phyloP scores from a whole-genome alignment of 208 protist genomes.

The Strigomonas culicis region DNA sequence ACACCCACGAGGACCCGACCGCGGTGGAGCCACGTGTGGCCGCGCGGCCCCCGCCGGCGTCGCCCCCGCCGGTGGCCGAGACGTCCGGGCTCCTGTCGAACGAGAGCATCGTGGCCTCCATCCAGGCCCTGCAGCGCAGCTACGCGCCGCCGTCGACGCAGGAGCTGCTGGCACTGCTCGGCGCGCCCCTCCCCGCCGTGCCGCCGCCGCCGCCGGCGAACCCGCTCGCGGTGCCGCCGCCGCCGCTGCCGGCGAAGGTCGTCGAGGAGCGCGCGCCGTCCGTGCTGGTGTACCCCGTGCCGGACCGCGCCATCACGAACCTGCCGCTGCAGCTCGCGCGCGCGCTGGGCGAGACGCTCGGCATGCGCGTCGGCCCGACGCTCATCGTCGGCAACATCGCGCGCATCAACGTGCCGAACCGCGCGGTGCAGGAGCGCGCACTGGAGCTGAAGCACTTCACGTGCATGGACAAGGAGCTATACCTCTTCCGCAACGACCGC shows the following conservation, averaged over 20 bases:
- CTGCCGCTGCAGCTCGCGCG: slow-evolving; percentile 70
- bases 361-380: slow-evolving; percentile 81
- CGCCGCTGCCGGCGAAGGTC: slow-evolving; percentile 65
- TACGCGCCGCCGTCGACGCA: slow-evolving; percentile 32
- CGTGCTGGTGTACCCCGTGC: slow-evolving; percentile 82
- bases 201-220: slow-evolving; percentile 13
- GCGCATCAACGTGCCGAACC: slow-evolving; percentile 77
- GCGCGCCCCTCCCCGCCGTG: slow-evolving; percentile 5
- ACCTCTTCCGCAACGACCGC: slow-evolving; percentile 88
- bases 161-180: slow-evolving; percentile 69
- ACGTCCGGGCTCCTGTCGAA: not conserved
- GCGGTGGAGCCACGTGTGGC: not conserved
- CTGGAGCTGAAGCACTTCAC: slow-evolving; percentile 69
- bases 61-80: not conserved
- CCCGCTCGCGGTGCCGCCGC: slow-evolving; percentile 63
- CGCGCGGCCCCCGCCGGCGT: not conserved
- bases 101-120: not conserved
- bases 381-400: slow-evolving; percentile 75
- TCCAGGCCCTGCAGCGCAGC: not conserved
- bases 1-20: not conserved
- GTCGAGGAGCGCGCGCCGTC: slow-evolving; percentile 67
- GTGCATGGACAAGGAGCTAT: slow-evolving; percentile 70
- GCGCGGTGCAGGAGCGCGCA: slow-evolving; percentile 81
- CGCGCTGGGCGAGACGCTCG: slow-evolving; percentile 78
- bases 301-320: slow-evolving; percentile 49